Percentiles rank a stretch among this genome's conserved stretches.
These are phyloP conservation scores for Leavenworthia alabamica DNA, from an alignment of 345 rosid species.

Conservation along the genomic window DNA sequence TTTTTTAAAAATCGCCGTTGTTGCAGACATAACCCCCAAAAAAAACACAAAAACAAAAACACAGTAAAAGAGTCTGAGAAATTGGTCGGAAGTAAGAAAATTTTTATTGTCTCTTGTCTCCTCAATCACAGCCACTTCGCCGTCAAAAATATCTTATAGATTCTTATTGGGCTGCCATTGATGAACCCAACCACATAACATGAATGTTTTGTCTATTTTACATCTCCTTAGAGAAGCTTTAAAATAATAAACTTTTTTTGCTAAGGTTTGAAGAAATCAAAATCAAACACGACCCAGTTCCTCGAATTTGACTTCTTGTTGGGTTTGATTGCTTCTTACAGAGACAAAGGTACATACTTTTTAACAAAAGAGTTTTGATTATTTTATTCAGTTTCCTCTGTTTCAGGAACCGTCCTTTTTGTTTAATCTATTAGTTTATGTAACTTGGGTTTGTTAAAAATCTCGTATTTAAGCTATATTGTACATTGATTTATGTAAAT, in stretches of 20 bases:
- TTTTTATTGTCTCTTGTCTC: conserved; percentile 27
- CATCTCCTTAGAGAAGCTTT: not conserved
- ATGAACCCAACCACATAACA: conserved; percentile 19
- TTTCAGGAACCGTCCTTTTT: conserved; percentile 24
- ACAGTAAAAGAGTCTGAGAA: conserved; percentile 21
- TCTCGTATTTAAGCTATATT: not conserved
- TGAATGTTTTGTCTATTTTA: conserved; percentile 23
- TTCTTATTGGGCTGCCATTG: conserved; percentile 28
- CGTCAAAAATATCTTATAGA: conserved; percentile 20
- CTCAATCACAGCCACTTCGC: conserved; percentile 26
- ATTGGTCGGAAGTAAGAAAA: conserved; percentile 26
- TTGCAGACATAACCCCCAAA: conserved; percentile 14
- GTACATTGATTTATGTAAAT: conserved; percentile 7
- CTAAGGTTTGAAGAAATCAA: conserved; percentile 7
- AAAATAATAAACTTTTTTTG: not conserved
- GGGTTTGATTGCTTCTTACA: conserved; percentile 43
- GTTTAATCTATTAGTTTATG: conserved; percentile 19
- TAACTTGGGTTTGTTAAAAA: not conserved
- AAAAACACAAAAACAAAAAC: conserved; percentile 12
- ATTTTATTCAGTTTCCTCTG: conserved; percentile 36
- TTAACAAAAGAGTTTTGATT: conserved; percentile 28
- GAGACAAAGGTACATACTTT: conserved; percentile 47
- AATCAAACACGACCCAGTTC: conserved; percentile 8
- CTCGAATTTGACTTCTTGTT: conserved; percentile 30
- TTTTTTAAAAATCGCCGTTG: conserved; percentile 11